Evolutionary conservation across 2,329 filamentous ascomycete species (phyloP).

Genomic region (Aureobasidium zeae): DNA sequence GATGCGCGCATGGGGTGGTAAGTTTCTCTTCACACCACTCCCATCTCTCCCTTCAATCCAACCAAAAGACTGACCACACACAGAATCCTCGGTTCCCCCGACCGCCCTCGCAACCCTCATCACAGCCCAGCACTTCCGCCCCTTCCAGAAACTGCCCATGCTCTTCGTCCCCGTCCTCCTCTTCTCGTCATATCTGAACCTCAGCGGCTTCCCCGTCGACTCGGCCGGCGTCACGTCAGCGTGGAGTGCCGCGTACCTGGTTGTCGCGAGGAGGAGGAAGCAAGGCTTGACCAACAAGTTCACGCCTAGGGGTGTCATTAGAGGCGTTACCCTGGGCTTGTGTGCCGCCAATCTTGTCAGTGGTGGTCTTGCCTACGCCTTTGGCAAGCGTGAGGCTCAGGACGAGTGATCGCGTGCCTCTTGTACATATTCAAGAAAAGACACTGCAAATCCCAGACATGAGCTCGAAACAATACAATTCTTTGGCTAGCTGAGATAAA

Average conservation of each 20-base stretch:
- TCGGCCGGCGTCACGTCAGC: constrained; percentile 54
- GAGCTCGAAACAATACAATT: too few relatives aligned
- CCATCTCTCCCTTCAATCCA: neutral
- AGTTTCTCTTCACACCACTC: constrained; percentile 26
- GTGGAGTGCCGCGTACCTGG: constrained; percentile 56
- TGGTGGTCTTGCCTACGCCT: constrained; percentile 44
- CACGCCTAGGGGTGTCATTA: constrained; percentile 41
- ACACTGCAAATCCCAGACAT: too few relatives aligned
- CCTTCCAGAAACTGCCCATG: constrained; percentile 57
- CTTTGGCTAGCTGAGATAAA: neutral
- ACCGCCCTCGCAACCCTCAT: constrained; percentile 57
- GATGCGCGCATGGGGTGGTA: constrained; percentile 45
- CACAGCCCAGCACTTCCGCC: constrained; percentile 56
- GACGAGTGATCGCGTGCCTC: constrained; percentile 15
- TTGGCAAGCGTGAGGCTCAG: constrained; percentile 36
- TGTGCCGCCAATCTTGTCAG: constrained; percentile 43
- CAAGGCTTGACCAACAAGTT: constrained; percentile 41
- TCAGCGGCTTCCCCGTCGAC: constrained; percentile 54
- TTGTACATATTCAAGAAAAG: neutral
- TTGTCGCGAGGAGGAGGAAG: constrained; percentile 51
- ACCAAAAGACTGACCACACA: constrained; percentile 13
- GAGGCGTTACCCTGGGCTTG: constrained; percentile 43
- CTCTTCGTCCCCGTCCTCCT: constrained; percentile 57
- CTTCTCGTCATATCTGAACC: constrained; percentile 57
- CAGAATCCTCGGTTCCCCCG: constrained; percentile 52